Evolutionary conservation across 1,284 basidiomycete species (phyloP), one percentile per base, ranked within the genome.

Genomic region (Phaffia rhodozyma): DNA sequence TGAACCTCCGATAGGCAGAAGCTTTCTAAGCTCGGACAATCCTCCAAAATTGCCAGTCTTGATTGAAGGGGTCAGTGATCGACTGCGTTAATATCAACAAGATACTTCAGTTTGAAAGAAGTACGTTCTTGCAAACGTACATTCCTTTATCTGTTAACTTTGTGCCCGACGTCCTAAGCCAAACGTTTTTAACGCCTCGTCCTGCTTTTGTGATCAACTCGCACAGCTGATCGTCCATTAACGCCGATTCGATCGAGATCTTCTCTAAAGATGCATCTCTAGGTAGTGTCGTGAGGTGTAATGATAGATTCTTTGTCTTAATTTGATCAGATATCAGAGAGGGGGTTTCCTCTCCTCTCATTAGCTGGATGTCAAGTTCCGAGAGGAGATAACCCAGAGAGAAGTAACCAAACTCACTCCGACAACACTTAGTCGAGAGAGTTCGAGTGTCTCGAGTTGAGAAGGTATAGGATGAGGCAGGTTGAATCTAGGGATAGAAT

Each of bases 1-100:
- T 65, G 58, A 13, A 61, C 34, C 32, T 65, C 64, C 1, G 64
- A 65, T 2, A 65, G 60, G 30, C 59, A 58, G 21, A 65, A 57
- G 21, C 55, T 38, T 56, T 65, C 64, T 11, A 16, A 65, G 55
- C 49, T 65, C 64, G 3, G 32, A 47, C 54, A 58, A 29, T 48
- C 55, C 30, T 65, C 59, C 13, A 61, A 54, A 25, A 65, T 21
- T 43, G 38, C 13, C 38, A 43, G 2, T 43, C 38, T 43, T 43
- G 38, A 43, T 2, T 30, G 55, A 25, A 2, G 18, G 21, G 30
- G 29, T 23, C 16, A 58, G 34, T 38, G 21, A 27, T 32, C 25
- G 1, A 9, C 3, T 29, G n/a, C 13, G 47, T 23, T 11, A 50
- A 50, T n/a, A 27, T n/a, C 5, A 55, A 16, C 50, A 30, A 54